A percentile compares a stretch with the other conserved stretches of the same genome.
Conservation (phyloP, 2,329 filamentous ascomycete species). For the Ascochyta viciae-villosae region DNA sequence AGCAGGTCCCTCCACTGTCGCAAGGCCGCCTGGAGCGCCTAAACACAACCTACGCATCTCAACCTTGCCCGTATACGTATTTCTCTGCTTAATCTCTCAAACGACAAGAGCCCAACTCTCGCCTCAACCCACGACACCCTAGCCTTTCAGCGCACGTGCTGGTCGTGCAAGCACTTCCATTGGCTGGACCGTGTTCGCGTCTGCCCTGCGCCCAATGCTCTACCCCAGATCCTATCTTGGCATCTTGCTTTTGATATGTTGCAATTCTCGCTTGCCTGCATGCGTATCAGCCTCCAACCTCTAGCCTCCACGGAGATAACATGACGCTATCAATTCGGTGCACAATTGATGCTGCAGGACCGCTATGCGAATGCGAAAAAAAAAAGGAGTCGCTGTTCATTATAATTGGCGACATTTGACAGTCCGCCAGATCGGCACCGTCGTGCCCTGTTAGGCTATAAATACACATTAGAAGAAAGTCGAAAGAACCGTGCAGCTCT, state of each 20-base stretch:
- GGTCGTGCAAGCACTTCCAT: not conserved
- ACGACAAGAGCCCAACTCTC: not conserved
- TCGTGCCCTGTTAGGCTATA: conserved; percentile 6
- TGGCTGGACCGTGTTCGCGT: not conserved
- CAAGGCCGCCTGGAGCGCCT: not conserved
- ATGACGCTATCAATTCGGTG: conserved; percentile 1
- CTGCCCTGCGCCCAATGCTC: not conserved
- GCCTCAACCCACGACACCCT: not conserved
- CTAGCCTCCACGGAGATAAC: conserved; percentile 4
- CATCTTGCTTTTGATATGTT: conserved; percentile 7
- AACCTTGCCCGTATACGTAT: not conserved
- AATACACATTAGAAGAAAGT: conserved; percentile 16
- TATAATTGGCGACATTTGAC: conserved; percentile 1
- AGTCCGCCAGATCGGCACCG: not conserved
- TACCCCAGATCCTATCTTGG: conserved; percentile 2
- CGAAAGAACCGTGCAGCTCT: not conserved
- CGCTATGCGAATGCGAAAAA: not conserved
- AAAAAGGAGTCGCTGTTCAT: conserved; percentile 3
- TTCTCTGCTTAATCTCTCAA: not conserved
- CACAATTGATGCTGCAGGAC: not conserved
- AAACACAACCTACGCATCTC: not conserved
- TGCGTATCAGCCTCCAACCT: conserved; percentile 1
- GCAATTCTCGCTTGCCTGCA: not conserved
- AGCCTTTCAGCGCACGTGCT: conserved; percentile 2
- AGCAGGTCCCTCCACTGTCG: not conserved